Percentiles rank a stretch among this genome's conserved stretches.
phyloP scores from a whole-genome alignment of 768 basidiomycete genomes.

The Xerocomellus amylosporus region DNA sequence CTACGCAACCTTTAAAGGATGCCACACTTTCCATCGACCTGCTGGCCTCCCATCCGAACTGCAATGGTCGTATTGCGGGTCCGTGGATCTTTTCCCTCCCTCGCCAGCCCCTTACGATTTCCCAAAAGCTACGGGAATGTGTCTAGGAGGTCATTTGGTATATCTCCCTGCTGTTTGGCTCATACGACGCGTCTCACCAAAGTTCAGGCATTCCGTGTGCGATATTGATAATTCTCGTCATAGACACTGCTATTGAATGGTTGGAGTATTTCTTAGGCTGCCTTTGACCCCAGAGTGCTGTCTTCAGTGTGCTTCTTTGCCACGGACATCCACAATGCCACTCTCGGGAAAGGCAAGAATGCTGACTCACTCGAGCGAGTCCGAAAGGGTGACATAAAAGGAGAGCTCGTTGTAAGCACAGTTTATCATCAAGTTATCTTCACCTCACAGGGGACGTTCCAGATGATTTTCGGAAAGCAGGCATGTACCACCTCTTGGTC shows the following conservation, averaged over 20 bases:
- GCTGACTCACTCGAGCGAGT: slow-evolving; percentile 81
- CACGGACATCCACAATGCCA: slow-evolving; percentile 87
- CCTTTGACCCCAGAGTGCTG: slow-evolving; percentile 81
- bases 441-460: background rate
- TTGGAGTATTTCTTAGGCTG: slow-evolving; percentile 50
- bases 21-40: slow-evolving; percentile 75
- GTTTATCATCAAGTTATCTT: background rate
- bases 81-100: slow-evolving; percentile 14
- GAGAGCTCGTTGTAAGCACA: slow-evolving; percentile 72
- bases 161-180: slow-evolving; percentile 19
- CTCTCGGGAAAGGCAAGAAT: slow-evolving; percentile 78
- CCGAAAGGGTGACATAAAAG: slow-evolving; percentile 75
- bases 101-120: slow-evolving; percentile 2
- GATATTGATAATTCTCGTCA: slow-evolving; percentile 6
- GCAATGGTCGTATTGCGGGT: slow-evolving; percentile 91
- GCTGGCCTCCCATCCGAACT: slow-evolving; percentile 67
- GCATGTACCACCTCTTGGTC: slow-evolving; percentile 33
- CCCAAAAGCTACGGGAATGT: slow-evolving; percentile 79
- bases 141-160: slow-evolving; percentile 83
- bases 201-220: slow-evolving; percentile 51
- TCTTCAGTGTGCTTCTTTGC: slow-evolving; percentile 93
- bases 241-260: background rate
- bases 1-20: slow-evolving; percentile 49
- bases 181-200: background rate
- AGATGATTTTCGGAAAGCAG: slow-evolving; percentile 98